Evolutionary conservation across 1,139 yeast species (phyloP), one percentile per base, ranked within the genome.

Genomic region (Debaryomycetaceae sp.): DNA sequence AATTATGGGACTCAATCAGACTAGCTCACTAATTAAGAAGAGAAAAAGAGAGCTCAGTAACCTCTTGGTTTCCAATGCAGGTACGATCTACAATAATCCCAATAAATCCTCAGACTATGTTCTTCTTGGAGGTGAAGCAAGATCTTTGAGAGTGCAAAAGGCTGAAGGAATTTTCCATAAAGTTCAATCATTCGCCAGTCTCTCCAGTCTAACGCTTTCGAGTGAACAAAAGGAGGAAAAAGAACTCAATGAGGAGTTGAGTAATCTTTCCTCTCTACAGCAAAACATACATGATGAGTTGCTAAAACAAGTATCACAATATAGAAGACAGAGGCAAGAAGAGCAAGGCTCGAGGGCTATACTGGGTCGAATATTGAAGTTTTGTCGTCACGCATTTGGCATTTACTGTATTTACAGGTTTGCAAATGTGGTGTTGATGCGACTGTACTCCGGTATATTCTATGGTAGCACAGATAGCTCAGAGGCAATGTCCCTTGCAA

Each of bases 351-450:
- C 37, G 14, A 40, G 39, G 31, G 41, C 34, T 36, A 34, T 38
- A 13, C 42, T 22, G 37, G 38, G 17, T 23, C 38, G 41, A 13
- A 30, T 49, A 1, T 34, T 47, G 6, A 46, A 48, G 11, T 42
- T 51, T 17, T 46, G 60, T 34, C 62, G 65, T 45, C 43, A 54
- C 41, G 57, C 60, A 6, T 81, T 85, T 57, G 76, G 87, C 9
- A 45, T 75, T 6, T 86, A 85, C 65, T 85, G 93, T 63, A 55
- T 83, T 36, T 86, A 85, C 63, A 69, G 89, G 42, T 70, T 85
- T 6, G 42, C 78, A 40, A 79, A 74, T 54, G 80, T 76, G 36
- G 50, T 75, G 34, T 42, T 73, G 3, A 46, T 77, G 24, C 69
- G 70, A 39, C 53, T 78, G 27, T 79, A 81, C 3, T 53, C 51